A percentile compares a stretch with the other conserved stretches of the same genome.
Conservation (phyloP, 106 monocot genomes). For the Dioscorea zingiberensis region DNA sequence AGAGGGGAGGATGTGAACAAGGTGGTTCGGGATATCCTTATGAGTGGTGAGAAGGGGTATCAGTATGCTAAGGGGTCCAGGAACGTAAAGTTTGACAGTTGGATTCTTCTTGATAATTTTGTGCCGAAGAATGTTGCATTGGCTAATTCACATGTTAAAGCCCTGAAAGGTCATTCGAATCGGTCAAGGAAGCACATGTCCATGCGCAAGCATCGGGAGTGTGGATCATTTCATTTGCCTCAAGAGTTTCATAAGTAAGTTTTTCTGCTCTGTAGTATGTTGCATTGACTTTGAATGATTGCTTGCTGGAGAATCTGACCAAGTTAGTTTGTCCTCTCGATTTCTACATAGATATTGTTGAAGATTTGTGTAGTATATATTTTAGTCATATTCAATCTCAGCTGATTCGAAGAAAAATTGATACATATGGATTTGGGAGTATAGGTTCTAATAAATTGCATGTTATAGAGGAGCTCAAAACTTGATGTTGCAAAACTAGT, state of each 20-base stretch:
- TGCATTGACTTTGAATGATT: too few relatives aligned
- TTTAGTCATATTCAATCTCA: too few relatives aligned
- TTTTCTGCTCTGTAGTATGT: neutral
- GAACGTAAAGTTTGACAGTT: conserved; percentile 54
- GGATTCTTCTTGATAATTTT: conserved; percentile 73
- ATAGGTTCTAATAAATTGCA: too few relatives aligned
- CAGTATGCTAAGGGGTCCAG: conserved; percentile 45
- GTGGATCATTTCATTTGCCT: conserved; percentile 67
- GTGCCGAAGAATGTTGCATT: conserved; percentile 30
- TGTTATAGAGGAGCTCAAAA: too few relatives aligned
- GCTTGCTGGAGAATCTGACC: too few relatives aligned
- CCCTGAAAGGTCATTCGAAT: conserved; percentile 64
- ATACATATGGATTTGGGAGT: too few relatives aligned
- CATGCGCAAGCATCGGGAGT: conserved; percentile 64
- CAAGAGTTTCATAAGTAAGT: conserved; percentile 56
- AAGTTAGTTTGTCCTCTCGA: too few relatives aligned
- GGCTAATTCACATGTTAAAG: conserved; percentile 42
- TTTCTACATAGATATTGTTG: too few relatives aligned
- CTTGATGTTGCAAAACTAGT: too few relatives aligned
- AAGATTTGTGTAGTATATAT: too few relatives aligned
- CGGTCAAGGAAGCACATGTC: conserved; percentile 80
- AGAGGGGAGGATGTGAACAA: conserved; percentile 37
- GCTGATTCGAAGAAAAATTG: too few relatives aligned
- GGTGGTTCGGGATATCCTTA: conserved; percentile 66
- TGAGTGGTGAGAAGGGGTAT: conserved; percentile 57